Evolutionary conservation across 495 filamentous ascomycete species (phyloP).

Genomic region (Aspergillus kassunensis): DNA sequence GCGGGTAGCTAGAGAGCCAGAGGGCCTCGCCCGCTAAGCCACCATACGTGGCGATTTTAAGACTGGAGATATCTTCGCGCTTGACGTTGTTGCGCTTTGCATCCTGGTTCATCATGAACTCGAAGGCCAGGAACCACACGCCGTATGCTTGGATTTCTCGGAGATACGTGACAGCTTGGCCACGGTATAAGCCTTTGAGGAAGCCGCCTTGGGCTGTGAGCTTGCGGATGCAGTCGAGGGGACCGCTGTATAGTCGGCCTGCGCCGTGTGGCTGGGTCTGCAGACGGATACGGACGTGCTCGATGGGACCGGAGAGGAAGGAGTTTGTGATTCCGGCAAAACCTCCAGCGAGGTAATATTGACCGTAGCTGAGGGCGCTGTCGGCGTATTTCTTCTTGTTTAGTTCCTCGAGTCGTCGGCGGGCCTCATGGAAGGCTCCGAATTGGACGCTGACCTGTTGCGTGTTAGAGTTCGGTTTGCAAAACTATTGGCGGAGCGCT

Average conservation of each 20-base stretch:
- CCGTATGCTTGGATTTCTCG: slow-evolving; percentile 95
- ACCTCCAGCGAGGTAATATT: slow-evolving; percentile 89
- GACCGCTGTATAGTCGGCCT: slow-evolving; percentile 72
- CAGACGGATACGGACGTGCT: slow-evolving; percentile 95
- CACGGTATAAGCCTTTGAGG: slow-evolving; percentile 74
- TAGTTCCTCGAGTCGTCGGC: slow-evolving; percentile 72
- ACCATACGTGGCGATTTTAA: slow-evolving; percentile 88
- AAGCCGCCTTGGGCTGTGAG: slow-evolving; percentile 64
- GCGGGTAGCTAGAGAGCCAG: slow-evolving; percentile 79
- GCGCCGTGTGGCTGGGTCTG: slow-evolving; percentile 94
- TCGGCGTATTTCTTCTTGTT: slow-evolving; percentile 55
- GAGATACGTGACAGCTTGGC: slow-evolving; percentile 76
- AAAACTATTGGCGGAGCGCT: slow-evolving; percentile 21
- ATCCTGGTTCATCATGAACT: slow-evolving; percentile 93
- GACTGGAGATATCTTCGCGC: slow-evolving; percentile 70
- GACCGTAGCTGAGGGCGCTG: slow-evolving; percentile 62
- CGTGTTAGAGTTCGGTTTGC: background rate
- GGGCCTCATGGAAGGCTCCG: slow-evolving; percentile 91
- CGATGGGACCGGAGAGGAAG: slow-evolving; percentile 85
- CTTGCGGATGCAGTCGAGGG: slow-evolving; percentile 85
- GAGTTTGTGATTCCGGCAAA: slow-evolving; percentile 91
- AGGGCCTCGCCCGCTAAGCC: slow-evolving; percentile 67
- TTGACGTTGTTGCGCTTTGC: slow-evolving; percentile 67
- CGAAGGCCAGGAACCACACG: slow-evolving; percentile 89
- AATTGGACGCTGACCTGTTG: slow-evolving; percentile 87